Evolutionary conservation across 176 grass and related monocot genomes (phyloP).

Genomic region (Carex parvula): DNA sequence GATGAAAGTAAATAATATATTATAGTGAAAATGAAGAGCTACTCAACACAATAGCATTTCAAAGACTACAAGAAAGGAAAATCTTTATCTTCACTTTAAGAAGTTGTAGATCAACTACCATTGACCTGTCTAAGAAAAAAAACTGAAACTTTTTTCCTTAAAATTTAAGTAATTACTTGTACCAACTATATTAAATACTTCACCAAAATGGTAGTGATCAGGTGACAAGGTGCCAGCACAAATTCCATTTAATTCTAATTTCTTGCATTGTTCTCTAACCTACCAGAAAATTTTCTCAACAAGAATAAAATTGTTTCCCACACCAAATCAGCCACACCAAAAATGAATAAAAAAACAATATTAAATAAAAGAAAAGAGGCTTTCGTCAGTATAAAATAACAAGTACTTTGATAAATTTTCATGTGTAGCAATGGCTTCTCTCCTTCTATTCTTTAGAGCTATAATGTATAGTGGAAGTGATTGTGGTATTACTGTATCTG

Average conservation of each 20-base stretch:
- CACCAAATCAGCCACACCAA: conserved; percentile 10
- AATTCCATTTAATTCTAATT: neutral
- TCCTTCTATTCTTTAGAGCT: conserved; percentile 52
- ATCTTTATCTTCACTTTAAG: neutral
- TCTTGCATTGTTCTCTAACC: conserved; percentile 2
- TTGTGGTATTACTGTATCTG: neutral
- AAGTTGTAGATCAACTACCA: conserved; percentile 43
- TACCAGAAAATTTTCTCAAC: conserved; percentile 8
- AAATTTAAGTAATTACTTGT: neutral
- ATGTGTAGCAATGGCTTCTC: conserved; percentile 48
- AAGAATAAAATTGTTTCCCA: neutral
- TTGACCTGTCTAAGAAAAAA: conserved; percentile 5
- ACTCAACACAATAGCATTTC: neutral
- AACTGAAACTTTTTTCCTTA: neutral
- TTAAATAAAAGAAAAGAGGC: conserved; percentile 1
- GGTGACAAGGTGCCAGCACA: conserved; percentile 1
- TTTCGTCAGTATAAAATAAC: neutral
- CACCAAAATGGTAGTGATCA: neutral
- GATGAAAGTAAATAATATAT: neutral
- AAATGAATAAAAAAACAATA: conserved; percentile 10
- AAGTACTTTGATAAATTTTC: neutral
- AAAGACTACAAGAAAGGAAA: neutral
- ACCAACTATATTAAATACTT: conserved; percentile 23
- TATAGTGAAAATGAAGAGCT: neutral
- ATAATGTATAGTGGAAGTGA: conserved; percentile 14